Conservation (phyloP, 2,329 filamentous ascomycete genomes). For the Pseudopithomyces maydicus region DNA sequence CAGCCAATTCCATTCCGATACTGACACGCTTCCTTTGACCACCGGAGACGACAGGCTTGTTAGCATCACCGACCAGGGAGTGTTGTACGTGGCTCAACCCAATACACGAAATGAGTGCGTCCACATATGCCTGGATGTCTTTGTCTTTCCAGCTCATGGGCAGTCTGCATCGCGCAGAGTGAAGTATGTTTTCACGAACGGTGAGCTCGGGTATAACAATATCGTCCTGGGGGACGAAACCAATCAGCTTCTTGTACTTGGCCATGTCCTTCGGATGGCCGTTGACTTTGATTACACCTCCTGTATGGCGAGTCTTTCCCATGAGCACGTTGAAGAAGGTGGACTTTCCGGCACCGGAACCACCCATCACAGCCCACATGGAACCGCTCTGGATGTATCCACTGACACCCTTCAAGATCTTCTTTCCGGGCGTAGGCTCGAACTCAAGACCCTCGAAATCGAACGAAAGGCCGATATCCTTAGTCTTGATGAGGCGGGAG, state of each 20-base stretch:
- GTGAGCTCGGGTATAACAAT: constrained; percentile 65
- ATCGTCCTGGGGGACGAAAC: constrained; percentile 67
- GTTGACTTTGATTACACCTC: constrained; percentile 55
- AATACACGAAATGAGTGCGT: constrained; percentile 10
- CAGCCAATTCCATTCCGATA: constrained; percentile 54
- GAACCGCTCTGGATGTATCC: constrained; percentile 60
- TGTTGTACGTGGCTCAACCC: constrained; percentile 57
- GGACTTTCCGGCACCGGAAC: constrained; percentile 63
- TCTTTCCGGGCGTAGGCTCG: constrained; percentile 52
- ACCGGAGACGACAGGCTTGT: constrained; percentile 59
- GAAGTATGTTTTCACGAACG: constrained; percentile 66
- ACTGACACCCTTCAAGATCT: constrained; percentile 59
- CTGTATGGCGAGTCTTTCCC: constrained; percentile 60
- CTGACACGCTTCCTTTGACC: constrained; percentile 68
- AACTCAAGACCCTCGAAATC: constrained; percentile 35
- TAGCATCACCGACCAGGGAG: constrained; percentile 58
- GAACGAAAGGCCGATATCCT: constrained; percentile 15
- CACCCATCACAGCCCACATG: constrained; percentile 64
- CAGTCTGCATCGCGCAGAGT: constrained; percentile 61
- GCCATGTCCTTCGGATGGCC: constrained; percentile 49
- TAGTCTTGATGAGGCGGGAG: constrained; percentile 10
- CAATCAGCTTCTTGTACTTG: constrained; percentile 64
- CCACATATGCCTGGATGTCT: constrained; percentile 46
- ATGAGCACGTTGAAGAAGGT: constrained; percentile 64
- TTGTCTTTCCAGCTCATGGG: constrained; percentile 57